These are phyloP conservation scores for Annulohypoxylon maeteangense DNA, from an alignment of 495 filamentous ascomycete genomes.

Conservation along the genomic window DNA sequence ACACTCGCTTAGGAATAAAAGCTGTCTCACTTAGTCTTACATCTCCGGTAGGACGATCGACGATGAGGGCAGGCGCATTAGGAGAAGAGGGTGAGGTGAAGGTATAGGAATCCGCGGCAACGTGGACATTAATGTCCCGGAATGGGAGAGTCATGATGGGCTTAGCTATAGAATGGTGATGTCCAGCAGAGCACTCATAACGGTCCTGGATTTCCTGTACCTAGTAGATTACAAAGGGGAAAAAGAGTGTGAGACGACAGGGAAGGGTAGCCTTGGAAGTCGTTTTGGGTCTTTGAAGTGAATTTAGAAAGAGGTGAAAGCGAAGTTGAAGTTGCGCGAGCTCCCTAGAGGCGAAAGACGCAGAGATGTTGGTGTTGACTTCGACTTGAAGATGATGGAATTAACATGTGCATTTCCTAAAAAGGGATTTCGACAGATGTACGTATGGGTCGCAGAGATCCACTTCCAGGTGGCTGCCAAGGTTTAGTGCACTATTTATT, in stretches of 20 bases:
- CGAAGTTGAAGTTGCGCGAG: not conserved
- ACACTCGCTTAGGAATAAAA: constrained; percentile 80
- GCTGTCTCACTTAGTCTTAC: constrained; percentile 82
- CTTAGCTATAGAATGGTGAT: constrained; percentile 23
- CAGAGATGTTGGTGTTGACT: not conserved
- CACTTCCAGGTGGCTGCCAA: constrained; percentile 6
- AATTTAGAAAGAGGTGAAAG: constrained; percentile 8
- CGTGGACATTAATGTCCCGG: constrained; percentile 95
- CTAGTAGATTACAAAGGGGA: not conserved
- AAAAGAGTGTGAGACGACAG: constrained; percentile 38
- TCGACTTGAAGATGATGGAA: constrained; percentile 17
- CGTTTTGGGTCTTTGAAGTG: constrained; percentile 36
- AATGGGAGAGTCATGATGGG: constrained; percentile 75
- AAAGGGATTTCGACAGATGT: constrained; percentile 29
- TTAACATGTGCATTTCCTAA: constrained; percentile 29
- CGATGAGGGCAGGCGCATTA: constrained; percentile 82
- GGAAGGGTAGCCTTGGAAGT: not conserved
- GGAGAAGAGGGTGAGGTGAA: constrained; percentile 96
- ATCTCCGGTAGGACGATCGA: constrained; percentile 94
- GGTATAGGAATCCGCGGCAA: constrained; percentile 89
- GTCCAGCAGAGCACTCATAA: constrained; percentile 41
- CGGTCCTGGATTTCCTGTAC: constrained; percentile 11
- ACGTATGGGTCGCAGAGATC: constrained; percentile 8
- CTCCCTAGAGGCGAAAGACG: constrained; percentile 4
- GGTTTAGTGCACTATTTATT: not conserved